Conservation (phyloP, 495 filamentous ascomycete genomes). For the Lasiosphaeris hirsuta region DNA sequence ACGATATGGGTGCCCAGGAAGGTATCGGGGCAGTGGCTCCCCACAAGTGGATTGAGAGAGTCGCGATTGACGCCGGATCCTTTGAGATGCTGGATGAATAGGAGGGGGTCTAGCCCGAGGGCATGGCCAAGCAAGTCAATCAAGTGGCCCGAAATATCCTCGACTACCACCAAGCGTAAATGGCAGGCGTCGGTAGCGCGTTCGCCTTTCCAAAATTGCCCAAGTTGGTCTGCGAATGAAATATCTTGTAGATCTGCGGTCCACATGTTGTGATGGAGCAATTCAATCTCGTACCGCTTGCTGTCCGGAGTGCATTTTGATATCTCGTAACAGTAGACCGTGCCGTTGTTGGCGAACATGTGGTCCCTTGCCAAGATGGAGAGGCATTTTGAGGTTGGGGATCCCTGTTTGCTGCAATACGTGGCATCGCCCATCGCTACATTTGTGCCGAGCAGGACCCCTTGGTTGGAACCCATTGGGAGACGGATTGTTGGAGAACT, state of each 20-base stretch:
- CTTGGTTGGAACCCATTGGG: no score
- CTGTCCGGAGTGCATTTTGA: background rate
- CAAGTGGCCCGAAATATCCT: background rate
- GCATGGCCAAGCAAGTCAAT: background rate
- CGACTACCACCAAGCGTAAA: background rate
- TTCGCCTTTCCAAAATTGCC: background rate
- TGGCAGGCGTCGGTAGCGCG: background rate
- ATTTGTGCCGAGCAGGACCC: no score
- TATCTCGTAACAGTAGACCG: slow-evolving; percentile 1
- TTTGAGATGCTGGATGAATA: slow-evolving; percentile 4
- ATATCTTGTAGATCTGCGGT: background rate
- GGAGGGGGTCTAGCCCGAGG: background rate
- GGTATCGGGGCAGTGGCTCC: background rate
- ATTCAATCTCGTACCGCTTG: background rate
- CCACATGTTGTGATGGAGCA: background rate
- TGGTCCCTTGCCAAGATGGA: background rate
- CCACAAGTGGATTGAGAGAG: background rate
- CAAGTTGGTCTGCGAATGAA: background rate
- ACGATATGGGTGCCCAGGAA: background rate
- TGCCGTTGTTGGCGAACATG: background rate
- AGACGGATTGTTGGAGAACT: no score
- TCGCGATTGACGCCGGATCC: background rate
- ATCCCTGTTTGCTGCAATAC: background rate
- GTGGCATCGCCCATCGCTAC: no score
- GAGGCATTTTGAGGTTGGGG: background rate